Evolutionary conservation across 2,329 filamentous ascomycete species (phyloP).

Genomic region (Botrytis elliptica): DNA sequence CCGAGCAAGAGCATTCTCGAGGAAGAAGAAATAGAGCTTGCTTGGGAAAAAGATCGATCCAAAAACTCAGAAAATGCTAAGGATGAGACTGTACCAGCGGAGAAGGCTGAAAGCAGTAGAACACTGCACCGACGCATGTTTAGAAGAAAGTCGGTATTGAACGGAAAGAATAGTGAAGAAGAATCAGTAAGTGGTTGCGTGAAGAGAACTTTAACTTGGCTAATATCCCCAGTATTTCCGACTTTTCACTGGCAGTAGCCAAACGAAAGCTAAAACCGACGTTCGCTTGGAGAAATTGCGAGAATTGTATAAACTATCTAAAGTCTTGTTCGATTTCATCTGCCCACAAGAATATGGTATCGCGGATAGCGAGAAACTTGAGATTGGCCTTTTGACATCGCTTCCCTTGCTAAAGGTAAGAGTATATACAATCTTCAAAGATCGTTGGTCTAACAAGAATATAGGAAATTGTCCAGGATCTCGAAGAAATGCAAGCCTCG

Average conservation of each 20-base stretch:
- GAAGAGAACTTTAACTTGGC: background rate
- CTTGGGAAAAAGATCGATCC: slow-evolving; percentile 34
- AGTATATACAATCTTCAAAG: background rate
- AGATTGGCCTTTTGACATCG: slow-evolving; percentile 93
- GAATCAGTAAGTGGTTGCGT: slow-evolving; percentile 27
- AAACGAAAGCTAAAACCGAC: slow-evolving; percentile 77
- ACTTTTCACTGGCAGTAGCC: slow-evolving; percentile 74
- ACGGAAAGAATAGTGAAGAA: slow-evolving; percentile 50
- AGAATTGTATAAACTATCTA: slow-evolving; percentile 89
- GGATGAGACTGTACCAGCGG: slow-evolving; percentile 30
- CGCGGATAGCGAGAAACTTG: slow-evolving; percentile 92
- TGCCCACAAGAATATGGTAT: slow-evolving; percentile 98
- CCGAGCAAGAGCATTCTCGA: slow-evolving; percentile 76
- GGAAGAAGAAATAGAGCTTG: slow-evolving; percentile 53
- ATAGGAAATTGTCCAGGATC: slow-evolving; percentile 89
- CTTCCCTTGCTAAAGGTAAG: slow-evolving; percentile 71
- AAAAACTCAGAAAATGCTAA: slow-evolving; percentile 30
- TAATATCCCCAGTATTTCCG: slow-evolving; percentile 68
- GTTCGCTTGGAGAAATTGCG: slow-evolving; percentile 82
- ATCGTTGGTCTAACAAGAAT: slow-evolving; percentile 23
- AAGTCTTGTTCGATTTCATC: slow-evolving; percentile 96
- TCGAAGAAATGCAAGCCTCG: slow-evolving; percentile 95
- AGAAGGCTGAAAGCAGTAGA: slow-evolving; percentile 35
- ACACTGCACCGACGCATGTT: slow-evolving; percentile 51
- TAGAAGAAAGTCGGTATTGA: slow-evolving; percentile 60